A percentile compares a stretch with the other conserved stretches of the same genome.
Evolutionary conservation across 1,139 yeast species (phyloP).

Genomic region (Debaryomyces udenii): DNA sequence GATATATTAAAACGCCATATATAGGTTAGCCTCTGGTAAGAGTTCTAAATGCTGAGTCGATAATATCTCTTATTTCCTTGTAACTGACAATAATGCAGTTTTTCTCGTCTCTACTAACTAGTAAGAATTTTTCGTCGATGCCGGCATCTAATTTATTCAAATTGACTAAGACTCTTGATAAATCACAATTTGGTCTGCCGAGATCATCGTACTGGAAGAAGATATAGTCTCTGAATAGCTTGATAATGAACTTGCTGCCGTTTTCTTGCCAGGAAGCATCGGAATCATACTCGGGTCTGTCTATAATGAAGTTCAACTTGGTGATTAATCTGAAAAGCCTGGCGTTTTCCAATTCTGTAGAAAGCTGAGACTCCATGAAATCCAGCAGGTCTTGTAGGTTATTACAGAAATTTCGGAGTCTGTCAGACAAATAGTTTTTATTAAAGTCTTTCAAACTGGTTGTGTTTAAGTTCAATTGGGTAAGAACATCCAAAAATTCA

Average conservation of each 20-base stretch:
- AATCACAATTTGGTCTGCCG: conserved; percentile 79
- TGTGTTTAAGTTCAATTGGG: conserved; percentile 18
- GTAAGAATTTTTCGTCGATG: conserved; percentile 74
- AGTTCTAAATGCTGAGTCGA: conserved; percentile 72
- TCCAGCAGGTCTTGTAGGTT: conserved; percentile 63
- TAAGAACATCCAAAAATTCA: conserved; percentile 25
- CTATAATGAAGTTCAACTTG: conserved; percentile 78
- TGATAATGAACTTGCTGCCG: conserved; percentile 75
- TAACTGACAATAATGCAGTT: conserved; percentile 79
- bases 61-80: conserved; percentile 73
- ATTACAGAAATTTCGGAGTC: conserved; percentile 50
- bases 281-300: conserved; percentile 66
- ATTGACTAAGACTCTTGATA: conserved; percentile 77
- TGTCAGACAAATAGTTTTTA: conserved; percentile 35
- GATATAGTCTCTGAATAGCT: conserved; percentile 79
- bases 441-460: conserved; percentile 33
- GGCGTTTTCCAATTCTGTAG: conserved; percentile 84
- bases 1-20: neutral
- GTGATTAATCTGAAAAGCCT: conserved; percentile 79
- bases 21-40: conserved; percentile 32
- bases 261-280: conserved; percentile 71
- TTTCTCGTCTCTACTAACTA: conserved; percentile 83
- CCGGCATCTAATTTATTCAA: conserved; percentile 94
- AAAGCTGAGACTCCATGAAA: conserved; percentile 64
- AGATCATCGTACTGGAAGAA: conserved; percentile 81